A percentile compares a stretch with the other conserved stretches of the same genome.
phyloP scores from a whole-genome alignment of 2,329 filamentous ascomycete species.

The Epichloe sp. region DNA sequence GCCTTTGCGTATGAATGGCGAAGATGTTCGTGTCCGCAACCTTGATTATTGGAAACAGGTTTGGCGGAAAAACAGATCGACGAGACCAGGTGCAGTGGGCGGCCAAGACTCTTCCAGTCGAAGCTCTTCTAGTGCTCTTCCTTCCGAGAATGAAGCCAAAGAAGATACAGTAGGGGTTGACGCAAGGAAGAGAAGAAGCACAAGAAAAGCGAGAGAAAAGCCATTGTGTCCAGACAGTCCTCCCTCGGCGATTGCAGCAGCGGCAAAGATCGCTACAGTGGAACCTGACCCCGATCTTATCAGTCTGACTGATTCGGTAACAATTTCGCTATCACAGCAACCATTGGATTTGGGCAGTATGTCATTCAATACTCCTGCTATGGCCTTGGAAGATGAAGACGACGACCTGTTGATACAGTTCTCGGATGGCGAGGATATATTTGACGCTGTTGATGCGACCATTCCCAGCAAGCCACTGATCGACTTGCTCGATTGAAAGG shows the following conservation, averaged over 20 bases:
- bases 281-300: background rate
- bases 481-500: background rate
- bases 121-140: background rate
- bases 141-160: background rate
- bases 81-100: background rate
- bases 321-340: background rate
- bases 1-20: constrained; percentile 34
- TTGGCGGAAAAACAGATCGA: constrained; percentile 6
- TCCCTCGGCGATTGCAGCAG: background rate
- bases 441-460: background rate
- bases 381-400: background rate
- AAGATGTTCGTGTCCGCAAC: constrained; percentile 35
- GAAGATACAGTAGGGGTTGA: background rate
- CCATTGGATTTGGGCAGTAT: background rate
- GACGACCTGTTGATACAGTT: constrained; percentile 1
- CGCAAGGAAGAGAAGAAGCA: background rate
- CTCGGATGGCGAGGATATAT: background rate
- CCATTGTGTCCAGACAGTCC: background rate
- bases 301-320: background rate
- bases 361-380: background rate
- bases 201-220: too few species aligned
- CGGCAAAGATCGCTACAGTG: background rate
- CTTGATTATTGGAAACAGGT: constrained; percentile 36
- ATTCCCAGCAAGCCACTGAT: background rate
- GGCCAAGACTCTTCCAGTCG: background rate